Evolutionary conservation across 768 basidiomycete species (phyloP).

Genomic region (Boletus reticuloceps): DNA sequence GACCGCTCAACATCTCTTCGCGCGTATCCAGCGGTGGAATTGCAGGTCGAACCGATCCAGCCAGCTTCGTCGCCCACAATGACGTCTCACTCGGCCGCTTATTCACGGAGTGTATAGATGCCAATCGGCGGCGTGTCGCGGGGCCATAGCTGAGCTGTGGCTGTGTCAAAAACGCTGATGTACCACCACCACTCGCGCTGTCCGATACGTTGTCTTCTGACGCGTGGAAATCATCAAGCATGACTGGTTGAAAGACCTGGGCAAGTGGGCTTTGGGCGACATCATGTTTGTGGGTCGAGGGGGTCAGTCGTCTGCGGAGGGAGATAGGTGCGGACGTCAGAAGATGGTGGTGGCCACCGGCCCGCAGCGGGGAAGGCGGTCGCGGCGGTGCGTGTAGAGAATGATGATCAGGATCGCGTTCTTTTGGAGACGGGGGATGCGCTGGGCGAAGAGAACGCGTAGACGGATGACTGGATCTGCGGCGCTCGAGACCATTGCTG

Average conservation of each 20-base stretch:
- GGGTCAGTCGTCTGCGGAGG: constrained; percentile 18
- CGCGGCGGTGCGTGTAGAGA: not conserved
- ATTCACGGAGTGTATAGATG: constrained; percentile 29
- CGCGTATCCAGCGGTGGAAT: constrained; percentile 26
- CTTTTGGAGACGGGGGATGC: constrained; percentile 20
- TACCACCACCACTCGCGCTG: constrained; percentile 6
- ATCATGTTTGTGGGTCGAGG: constrained; percentile 22
- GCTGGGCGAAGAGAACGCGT: constrained; percentile 22
- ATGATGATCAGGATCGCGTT: constrained; percentile 13
- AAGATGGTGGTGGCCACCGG: constrained; percentile 10
- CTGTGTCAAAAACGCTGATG: constrained; percentile 2
- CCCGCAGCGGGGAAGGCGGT: constrained; percentile 8
- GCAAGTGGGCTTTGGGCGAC: constrained; percentile 56
- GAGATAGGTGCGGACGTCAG: constrained; percentile 12
- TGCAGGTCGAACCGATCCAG: constrained; percentile 7
- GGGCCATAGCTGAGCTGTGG: constrained; percentile 37
- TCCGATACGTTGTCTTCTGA: constrained; percentile 31
- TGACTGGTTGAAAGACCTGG: constrained; percentile 68
- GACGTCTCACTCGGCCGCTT: constrained; percentile 17
- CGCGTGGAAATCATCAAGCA: constrained; percentile 47
- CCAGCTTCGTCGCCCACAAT: not conserved
- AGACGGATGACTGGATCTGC: constrained; percentile 32
- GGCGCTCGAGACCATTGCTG: constrained; percentile 19
- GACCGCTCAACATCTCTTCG: constrained; percentile 13
- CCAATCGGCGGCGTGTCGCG: constrained; percentile 37